Conservation (phyloP, 805 yeast genomes). For the Ogataea chonburiensis region DNA sequence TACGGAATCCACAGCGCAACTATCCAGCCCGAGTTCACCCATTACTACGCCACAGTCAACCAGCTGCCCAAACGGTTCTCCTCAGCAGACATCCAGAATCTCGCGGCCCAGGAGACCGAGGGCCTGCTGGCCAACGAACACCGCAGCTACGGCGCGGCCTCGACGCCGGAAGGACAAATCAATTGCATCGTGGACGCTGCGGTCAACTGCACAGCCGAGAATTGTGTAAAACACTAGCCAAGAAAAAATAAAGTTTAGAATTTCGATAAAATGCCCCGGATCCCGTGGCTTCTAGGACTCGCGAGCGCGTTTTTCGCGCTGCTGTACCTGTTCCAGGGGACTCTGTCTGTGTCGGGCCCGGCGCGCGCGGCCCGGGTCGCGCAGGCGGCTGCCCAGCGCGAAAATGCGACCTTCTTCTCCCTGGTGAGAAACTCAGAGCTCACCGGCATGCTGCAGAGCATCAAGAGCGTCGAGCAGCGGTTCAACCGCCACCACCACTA, state of each 20-base stretch:
- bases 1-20: conserved; percentile 92
- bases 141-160: conserved; percentile 33
- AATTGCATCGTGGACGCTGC: conserved; percentile 53
- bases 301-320: neutral
- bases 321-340: conserved; percentile 1
- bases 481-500: conserved; percentile 61
- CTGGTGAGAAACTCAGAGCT: conserved; percentile 66
- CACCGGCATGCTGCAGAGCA: conserved; percentile 50
- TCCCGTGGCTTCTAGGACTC: neutral
- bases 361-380: conserved; percentile 4
- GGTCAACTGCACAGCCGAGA: conserved; percentile 48
- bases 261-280: neutral
- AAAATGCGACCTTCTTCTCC: conserved; percentile 65
- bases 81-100: conserved; percentile 17
- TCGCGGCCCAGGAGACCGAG: conserved; percentile 10
- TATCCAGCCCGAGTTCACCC: conserved; percentile 87
- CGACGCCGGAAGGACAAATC: conserved; percentile 30
- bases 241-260: neutral
- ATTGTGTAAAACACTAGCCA: conserved; percentile 32
- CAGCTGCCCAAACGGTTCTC: conserved; percentile 33
- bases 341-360: neutral
- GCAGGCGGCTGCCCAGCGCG: conserved; percentile 20
- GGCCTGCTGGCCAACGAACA: conserved; percentile 29
- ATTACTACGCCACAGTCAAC: conserved; percentile 31
- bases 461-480: conserved; percentile 59